Evolutionary conservation across 257 asterid genomes (phyloP).

Genomic region (Primulina tabacum): DNA sequence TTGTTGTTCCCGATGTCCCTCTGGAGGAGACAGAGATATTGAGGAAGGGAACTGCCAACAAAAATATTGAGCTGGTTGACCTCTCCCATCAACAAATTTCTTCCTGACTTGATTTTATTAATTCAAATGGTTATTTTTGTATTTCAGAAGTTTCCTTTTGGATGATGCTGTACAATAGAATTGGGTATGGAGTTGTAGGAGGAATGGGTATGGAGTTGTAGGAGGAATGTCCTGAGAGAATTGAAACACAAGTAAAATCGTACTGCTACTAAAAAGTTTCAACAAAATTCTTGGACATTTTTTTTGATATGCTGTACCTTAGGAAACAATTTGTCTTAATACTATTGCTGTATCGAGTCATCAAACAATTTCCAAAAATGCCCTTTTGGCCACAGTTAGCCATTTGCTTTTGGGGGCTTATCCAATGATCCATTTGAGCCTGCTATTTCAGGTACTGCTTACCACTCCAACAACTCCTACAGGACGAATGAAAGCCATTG

Average conservation of each 20-base stretch:
- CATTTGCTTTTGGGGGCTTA: background rate
- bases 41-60: slow-evolving; percentile 67
- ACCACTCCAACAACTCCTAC: slow-evolving; percentile 88
- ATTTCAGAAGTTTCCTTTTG: background rate
- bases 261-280: background rate
- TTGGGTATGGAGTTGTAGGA: slow-evolving; percentile 8
- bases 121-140: background rate
- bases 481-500: slow-evolving; percentile 69
- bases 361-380: background rate
- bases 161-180: slow-evolving; percentile 5
- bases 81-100: slow-evolving; percentile 16
- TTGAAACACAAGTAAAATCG: background rate
- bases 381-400: background rate
- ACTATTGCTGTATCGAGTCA: background rate
- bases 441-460: slow-evolving; percentile 61
- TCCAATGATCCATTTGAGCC: slow-evolving; percentile 8
- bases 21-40: slow-evolving; percentile 80
- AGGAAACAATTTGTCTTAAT: background rate
- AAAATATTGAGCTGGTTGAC: slow-evolving; percentile 76
- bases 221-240: slow-evolving; percentile 4
- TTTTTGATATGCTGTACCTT: background rate
- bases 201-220: slow-evolving; percentile 5
- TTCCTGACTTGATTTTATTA: slow-evolving; percentile 9
- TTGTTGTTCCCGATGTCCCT: slow-evolving; percentile 90
- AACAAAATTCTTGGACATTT: background rate